phyloP scores from a whole-genome alignment of 805 yeast genomes.

The Candida endomychidarum region DNA sequence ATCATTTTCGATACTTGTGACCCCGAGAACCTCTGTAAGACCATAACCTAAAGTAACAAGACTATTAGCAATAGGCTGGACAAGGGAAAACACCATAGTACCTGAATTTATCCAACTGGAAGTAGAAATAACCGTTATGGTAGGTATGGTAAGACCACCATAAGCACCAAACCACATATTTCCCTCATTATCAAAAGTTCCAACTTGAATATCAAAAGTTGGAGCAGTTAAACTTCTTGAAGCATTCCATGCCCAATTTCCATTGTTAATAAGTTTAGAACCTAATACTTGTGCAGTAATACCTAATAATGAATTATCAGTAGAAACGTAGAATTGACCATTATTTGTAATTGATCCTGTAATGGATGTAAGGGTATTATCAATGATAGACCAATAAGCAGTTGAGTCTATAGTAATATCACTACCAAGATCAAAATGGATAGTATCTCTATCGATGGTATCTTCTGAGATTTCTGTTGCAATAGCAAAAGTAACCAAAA shows the following conservation, averaged over 20 bases:
- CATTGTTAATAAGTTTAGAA: constrained; percentile 19
- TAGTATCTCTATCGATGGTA: too few relatives aligned
- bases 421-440: too few relatives aligned
- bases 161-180: constrained; percentile 17
- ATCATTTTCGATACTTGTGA: constrained; percentile 16
- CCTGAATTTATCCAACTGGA: constrained; percentile 16
- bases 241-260: constrained; percentile 21
- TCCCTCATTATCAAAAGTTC: constrained; percentile 19
- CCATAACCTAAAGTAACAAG: constrained; percentile 16
- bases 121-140: constrained; percentile 14
- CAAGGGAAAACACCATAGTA: constrained; percentile 14
- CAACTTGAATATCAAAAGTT: constrained; percentile 11
- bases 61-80: not conserved
- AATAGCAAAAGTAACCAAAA: too few relatives aligned
- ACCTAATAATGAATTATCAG: constrained; percentile 13
- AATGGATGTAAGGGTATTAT: constrained; percentile 20
- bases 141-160: constrained; percentile 13
- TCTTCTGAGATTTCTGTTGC: too few relatives aligned
- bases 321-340: constrained; percentile 20
- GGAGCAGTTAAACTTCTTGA: constrained; percentile 16
- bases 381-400: constrained; percentile 28
- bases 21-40: constrained; percentile 9
- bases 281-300: constrained; percentile 15
- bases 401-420: constrained; percentile 11
- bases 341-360: constrained; percentile 23